A percentile compares a stretch with the other conserved stretches of the same genome.
Evolutionary conservation across 495 filamentous ascomycete species (phyloP).

Genomic region (Mytilinidion resinicola): DNA sequence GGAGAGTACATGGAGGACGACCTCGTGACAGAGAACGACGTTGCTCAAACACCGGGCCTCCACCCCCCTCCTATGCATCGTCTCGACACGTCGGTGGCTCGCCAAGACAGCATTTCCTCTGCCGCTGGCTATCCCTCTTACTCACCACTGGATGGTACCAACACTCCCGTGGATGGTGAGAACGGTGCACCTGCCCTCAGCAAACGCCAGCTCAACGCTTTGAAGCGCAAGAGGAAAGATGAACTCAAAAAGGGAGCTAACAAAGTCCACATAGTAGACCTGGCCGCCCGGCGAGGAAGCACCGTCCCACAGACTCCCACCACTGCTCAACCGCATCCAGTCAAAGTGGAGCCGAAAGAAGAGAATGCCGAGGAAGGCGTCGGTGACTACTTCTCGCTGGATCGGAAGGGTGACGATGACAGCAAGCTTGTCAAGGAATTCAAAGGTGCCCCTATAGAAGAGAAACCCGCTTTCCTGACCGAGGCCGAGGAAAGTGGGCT

Average conservation of each 20-base stretch:
- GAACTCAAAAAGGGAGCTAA: slow-evolving; percentile 56
- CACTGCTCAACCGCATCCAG: slow-evolving; percentile 49
- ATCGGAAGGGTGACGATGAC: slow-evolving; percentile 70
- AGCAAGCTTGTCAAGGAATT: slow-evolving; percentile 91
- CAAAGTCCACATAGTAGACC: slow-evolving; percentile 84
- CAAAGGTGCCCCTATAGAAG: slow-evolving; percentile 66
- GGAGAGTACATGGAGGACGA: slow-evolving; percentile 85
- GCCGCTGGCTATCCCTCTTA: slow-evolving; percentile 31
- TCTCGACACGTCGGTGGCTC: slow-evolving; percentile 41
- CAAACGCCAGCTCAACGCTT: slow-evolving; percentile 83
- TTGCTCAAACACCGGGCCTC: slow-evolving; percentile 28
- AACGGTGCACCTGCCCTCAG: slow-evolving; percentile 49
- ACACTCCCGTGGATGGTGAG: slow-evolving; percentile 62
- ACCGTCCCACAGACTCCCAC: slow-evolving; percentile 48
- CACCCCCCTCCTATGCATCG: slow-evolving; percentile 38
- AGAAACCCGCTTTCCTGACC: slow-evolving; percentile 59
- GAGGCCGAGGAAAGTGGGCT: slow-evolving; percentile 69
- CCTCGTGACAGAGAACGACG: slow-evolving; percentile 58
- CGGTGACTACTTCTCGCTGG: slow-evolving; percentile 81
- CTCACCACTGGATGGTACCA: slow-evolving; percentile 45
- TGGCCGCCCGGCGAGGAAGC: slow-evolving; percentile 45
- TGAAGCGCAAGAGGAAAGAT: slow-evolving; percentile 68
- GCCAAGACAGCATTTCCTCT: slow-evolving; percentile 21
- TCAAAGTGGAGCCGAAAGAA: slow-evolving; percentile 57
- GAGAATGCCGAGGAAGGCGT: slow-evolving; percentile 49